Evolutionary conservation across 495 filamentous ascomycete species (phyloP).

Genomic region (Neurospora sp.): DNA sequence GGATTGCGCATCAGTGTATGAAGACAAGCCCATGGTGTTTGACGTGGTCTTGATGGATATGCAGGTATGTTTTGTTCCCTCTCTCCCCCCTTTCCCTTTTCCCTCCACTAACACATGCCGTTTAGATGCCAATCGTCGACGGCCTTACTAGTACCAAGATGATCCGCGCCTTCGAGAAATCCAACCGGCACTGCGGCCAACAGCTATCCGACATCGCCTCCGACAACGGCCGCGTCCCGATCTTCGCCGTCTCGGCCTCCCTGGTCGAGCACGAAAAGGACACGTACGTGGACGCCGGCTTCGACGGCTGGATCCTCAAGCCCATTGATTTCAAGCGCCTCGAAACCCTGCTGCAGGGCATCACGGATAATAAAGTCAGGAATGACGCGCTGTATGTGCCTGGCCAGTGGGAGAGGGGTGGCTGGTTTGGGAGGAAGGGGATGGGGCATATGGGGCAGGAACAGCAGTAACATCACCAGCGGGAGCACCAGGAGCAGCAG

Average conservation of each 20-base stretch:
- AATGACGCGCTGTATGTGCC: slow-evolving; percentile 43
- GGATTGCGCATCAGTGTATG: slow-evolving; percentile 66
- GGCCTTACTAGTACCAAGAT: slow-evolving; percentile 72
- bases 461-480: neutral
- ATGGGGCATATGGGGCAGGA: neutral
- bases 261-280: slow-evolving; percentile 59
- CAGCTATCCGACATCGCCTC: slow-evolving; percentile 39
- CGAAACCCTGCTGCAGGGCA: slow-evolving; percentile 48
- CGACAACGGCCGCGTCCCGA: slow-evolving; percentile 53
- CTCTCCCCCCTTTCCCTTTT: neutral
- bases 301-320: slow-evolving; percentile 84
- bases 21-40: slow-evolving; percentile 46
- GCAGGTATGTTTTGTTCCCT: slow-evolving; percentile 47
- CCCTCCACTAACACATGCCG: neutral
- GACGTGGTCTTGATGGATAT: slow-evolving; percentile 97
- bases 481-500: neutral
- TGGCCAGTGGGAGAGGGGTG: slow-evolving; percentile 63
- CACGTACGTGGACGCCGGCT: slow-evolving; percentile 69
- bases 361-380: slow-evolving; percentile 38
- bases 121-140: slow-evolving; percentile 87
- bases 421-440: slow-evolving; percentile 46
- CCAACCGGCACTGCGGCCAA: slow-evolving; percentile 12
- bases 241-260: slow-evolving; percentile 87
- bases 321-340: slow-evolving; percentile 65
- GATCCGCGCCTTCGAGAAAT: slow-evolving; percentile 64